Percentiles rank a stretch among this genome's conserved stretches.
These are phyloP conservation scores for Pestalotiopsis sp. DNA, from an alignment of 2,329 filamentous ascomycete species.

Conservation along the genomic window DNA sequence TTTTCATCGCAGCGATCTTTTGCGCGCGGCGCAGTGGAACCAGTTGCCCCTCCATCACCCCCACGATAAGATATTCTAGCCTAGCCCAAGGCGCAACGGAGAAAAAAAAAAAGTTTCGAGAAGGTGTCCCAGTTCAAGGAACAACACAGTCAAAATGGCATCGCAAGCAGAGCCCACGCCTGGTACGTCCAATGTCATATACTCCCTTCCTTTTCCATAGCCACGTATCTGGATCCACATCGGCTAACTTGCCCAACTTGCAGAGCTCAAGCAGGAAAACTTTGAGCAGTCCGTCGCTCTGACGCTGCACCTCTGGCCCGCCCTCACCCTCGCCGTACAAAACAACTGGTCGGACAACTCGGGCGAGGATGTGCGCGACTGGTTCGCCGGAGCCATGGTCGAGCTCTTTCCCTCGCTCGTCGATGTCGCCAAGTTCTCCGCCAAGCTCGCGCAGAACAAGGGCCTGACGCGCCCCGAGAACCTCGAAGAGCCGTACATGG, in stretches of 20 bases:
- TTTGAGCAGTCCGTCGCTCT: conserved; percentile 90
- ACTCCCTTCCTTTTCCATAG: too few species aligned
- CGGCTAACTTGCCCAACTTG: conserved; percentile 13
- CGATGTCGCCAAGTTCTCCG: conserved; percentile 34
- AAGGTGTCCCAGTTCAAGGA: neutral
- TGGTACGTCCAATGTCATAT: conserved; percentile 18
- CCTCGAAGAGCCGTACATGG: conserved; percentile 64
- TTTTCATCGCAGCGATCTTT: neutral
- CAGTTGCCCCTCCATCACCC: conserved; percentile 7
- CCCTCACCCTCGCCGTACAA: conserved; percentile 83
- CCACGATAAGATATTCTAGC: neutral
- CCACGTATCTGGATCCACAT: neutral
- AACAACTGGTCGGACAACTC: conserved; percentile 88
- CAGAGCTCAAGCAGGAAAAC: conserved; percentile 61
- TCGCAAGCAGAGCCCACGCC: conserved; percentile 21
- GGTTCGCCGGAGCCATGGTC: conserved; percentile 87
- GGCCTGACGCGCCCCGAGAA: conserved; percentile 20
- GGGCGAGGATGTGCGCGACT: conserved; percentile 87
- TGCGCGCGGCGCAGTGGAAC: neutral
- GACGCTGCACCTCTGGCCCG: conserved; percentile 83
- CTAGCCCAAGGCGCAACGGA: neutral
- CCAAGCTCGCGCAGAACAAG: conserved; percentile 24
- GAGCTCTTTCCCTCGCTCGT: conserved; percentile 77
- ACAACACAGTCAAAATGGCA: conserved; percentile 19
- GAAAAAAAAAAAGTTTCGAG: neutral